Conservation (phyloP, 805 yeast species). For the Candida golubevii region DNA sequence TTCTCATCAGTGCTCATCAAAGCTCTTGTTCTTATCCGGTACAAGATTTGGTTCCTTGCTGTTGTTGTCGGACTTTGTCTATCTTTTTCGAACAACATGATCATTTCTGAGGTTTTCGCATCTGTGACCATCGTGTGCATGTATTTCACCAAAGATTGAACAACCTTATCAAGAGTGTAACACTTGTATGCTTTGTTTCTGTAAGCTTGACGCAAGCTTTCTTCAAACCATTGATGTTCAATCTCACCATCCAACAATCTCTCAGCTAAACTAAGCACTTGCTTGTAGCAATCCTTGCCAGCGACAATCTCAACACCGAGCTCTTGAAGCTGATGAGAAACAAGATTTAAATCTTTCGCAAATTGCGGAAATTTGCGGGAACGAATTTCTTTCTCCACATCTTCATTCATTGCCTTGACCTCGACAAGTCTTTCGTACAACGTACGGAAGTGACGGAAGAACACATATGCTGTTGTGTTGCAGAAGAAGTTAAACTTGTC, state of each 20-base stretch:
- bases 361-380: slow-evolving; percentile 63
- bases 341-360: slow-evolving; percentile 80
- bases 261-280: slow-evolving; percentile 70
- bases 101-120: slow-evolving; percentile 70
- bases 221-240: slow-evolving; percentile 95
- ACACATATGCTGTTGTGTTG: slow-evolving; percentile 83
- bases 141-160: slow-evolving; percentile 70
- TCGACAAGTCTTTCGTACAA: slow-evolving; percentile 77
- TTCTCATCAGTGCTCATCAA: slow-evolving; percentile 80
- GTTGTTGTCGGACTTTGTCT: slow-evolving; percentile 60
- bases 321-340: slow-evolving; percentile 76
- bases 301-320: slow-evolving; percentile 64
- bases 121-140: slow-evolving; percentile 82
- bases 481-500: slow-evolving; percentile 73
- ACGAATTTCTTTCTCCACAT: slow-evolving; percentile 69
- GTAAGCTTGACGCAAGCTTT: slow-evolving; percentile 89
- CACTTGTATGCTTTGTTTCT: slow-evolving; percentile 89
- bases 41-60: slow-evolving; percentile 82
- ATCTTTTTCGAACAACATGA: slow-evolving; percentile 79
- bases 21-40: slow-evolving; percentile 81
- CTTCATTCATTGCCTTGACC: slow-evolving; percentile 64
- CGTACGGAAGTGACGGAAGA: slow-evolving; percentile 80
- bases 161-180: slow-evolving; percentile 89
- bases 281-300: slow-evolving; percentile 69
- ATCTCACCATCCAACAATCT: slow-evolving; percentile 81